phyloP scores from a whole-genome alignment of 495 filamentous ascomycete species.

The Copromyces sp. region DNA sequence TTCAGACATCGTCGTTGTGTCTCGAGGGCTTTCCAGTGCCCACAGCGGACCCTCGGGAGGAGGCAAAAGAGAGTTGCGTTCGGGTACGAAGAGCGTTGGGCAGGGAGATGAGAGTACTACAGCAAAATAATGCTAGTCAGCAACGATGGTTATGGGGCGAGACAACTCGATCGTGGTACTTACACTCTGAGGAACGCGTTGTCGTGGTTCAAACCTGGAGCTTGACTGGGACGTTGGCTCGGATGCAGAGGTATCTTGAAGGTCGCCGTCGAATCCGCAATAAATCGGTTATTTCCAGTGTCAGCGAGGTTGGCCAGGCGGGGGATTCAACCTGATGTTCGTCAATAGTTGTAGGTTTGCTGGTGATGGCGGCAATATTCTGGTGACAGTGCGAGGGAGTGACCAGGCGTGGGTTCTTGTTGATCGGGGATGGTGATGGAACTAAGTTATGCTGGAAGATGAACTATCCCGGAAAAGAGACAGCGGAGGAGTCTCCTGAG shows the following conservation, averaged over 20 bases:
- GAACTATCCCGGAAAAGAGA: not conserved
- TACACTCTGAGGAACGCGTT: not conserved
- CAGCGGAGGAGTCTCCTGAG: not conserved
- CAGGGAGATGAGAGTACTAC: not conserved
- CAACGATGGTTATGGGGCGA: not conserved
- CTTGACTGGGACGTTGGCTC: not conserved
- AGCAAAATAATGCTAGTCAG: not conserved
- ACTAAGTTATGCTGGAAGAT: not conserved
- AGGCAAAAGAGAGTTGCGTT: not conserved
- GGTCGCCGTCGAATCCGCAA: not conserved
- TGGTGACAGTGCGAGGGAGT: not conserved
- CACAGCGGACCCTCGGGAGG: not conserved
- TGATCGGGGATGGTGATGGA: not conserved
- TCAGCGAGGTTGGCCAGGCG: not conserved
- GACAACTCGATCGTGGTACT: not conserved
- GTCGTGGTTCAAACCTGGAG: not conserved
- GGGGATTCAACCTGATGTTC: not conserved
- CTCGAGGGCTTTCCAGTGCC: not conserved
- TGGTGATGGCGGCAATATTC: not conserved
- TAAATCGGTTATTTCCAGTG: not conserved
- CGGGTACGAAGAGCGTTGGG: not conserved
- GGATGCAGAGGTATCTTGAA: not conserved
- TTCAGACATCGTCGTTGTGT: not conserved
- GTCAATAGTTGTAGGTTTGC: not conserved
- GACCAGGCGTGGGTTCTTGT: not conserved